Percentiles rank a stretch among this genome's conserved stretches.
Conservation (phyloP, 2,329 filamentous ascomycete species). For the Talaromyces sp. region DNA sequence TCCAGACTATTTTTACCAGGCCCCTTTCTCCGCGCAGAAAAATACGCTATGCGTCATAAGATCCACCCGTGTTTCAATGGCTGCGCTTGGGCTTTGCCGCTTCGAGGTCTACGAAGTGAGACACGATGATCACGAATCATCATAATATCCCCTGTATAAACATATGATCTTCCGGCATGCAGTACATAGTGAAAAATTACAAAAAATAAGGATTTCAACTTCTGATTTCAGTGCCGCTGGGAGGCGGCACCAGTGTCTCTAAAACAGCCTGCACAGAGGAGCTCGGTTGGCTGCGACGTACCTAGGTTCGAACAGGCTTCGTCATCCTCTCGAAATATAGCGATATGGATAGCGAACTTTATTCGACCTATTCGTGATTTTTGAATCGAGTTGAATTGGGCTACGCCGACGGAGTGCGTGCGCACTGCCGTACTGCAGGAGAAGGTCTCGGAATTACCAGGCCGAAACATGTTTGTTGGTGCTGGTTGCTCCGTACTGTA, state of each 20-base stretch:
- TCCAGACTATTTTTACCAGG: neutral
- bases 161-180: neutral
- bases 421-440: neutral
- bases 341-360: neutral
- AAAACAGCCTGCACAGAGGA: neutral
- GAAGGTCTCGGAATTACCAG: neutral
- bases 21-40: slow-evolving; percentile 3
- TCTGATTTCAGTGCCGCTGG: neutral
- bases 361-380: neutral
- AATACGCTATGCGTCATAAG: slow-evolving; percentile 9
- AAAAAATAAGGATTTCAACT: neutral
- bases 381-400: neutral
- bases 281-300: neutral
- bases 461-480: slow-evolving; percentile 3
- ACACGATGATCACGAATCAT: neutral
- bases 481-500: neutral
- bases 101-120: neutral
- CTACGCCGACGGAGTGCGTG: neutral
- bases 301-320: neutral
- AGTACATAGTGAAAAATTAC: neutral
- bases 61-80: slow-evolving; percentile 1
- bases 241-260: slow-evolving; percentile 8
- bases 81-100: slow-evolving; percentile 5
- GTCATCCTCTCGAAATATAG: neutral
- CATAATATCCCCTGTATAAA: neutral